A percentile compares a stretch with the other conserved stretches of the same genome.
Evolutionary conservation across 495 filamentous ascomycete species (phyloP).

Genomic region (Endocarpon pusillum): DNA sequence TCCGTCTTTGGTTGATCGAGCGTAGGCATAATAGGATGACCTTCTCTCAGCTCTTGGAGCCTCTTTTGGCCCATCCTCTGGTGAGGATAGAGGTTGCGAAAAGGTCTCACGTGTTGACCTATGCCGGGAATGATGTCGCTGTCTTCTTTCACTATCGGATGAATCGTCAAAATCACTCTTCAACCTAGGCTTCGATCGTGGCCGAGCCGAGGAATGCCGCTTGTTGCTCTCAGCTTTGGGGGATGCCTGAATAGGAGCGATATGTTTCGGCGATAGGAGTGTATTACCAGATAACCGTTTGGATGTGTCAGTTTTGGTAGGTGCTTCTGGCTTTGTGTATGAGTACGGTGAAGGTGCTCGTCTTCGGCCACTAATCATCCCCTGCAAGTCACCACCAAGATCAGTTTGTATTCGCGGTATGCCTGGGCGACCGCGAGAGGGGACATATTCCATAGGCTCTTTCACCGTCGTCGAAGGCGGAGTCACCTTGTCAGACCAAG

Average conservation of each 20-base stretch:
- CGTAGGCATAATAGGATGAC: too few species aligned
- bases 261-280: slow-evolving; percentile 9
- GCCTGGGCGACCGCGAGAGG: slow-evolving; percentile 3
- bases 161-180: slow-evolving; percentile 1
- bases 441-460: neutral
- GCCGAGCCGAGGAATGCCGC: neutral
- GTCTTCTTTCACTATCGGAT: slow-evolving; percentile 1
- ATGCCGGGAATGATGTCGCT: slow-evolving; percentile 1
- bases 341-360: slow-evolving; percentile 3
- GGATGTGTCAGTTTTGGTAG: neutral
- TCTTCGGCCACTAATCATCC: slow-evolving; percentile 3
- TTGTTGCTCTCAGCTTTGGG: slow-evolving; percentile 2
- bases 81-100: too few species aligned
- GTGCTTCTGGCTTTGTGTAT: slow-evolving; percentile 1
- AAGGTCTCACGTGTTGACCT: slow-evolving; percentile 2
- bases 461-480: neutral
- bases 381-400: slow-evolving; percentile 2
- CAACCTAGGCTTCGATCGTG: neutral
- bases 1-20: too few species aligned
- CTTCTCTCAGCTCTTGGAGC: too few species aligned
- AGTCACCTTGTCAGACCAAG: slow-evolving; percentile 2
- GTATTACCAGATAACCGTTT: slow-evolving; percentile 8
- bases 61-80: too few species aligned
- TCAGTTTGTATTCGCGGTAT: slow-evolving; percentile 7
- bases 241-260: slow-evolving; percentile 8